These are phyloP conservation scores for Bipolaris sorokiniana DNA, from an alignment of 2,329 filamentous ascomycete species.

Conservation along the genomic window DNA sequence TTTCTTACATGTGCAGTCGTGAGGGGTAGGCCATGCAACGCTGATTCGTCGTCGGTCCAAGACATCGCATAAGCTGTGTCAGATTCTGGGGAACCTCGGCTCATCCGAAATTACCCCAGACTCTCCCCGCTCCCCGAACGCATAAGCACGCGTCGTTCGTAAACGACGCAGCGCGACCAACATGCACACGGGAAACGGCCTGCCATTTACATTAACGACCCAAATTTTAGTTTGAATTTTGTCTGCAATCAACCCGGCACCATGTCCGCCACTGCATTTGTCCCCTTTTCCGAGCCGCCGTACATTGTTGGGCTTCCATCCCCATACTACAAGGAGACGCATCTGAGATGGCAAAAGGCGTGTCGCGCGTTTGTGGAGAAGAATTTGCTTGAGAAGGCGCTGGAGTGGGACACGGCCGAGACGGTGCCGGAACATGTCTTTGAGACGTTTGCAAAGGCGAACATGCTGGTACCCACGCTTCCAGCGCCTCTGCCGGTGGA, in stretches of 20 bases:
- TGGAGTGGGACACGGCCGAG: slow-evolving; percentile 73
- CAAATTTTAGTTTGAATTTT: neutral
- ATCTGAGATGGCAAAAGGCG: slow-evolving; percentile 70
- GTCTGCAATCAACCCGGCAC: slow-evolving; percentile 1
- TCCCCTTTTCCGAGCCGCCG: slow-evolving; percentile 76
- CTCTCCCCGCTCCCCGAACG: slow-evolving; percentile 7
- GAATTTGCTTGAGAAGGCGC: slow-evolving; percentile 65
- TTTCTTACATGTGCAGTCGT: neutral
- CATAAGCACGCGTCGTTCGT: slow-evolving; percentile 1
- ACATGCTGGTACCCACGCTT: slow-evolving; percentile 74
- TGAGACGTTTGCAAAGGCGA: slow-evolving; percentile 65
- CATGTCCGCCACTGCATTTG: slow-evolving; percentile 41
- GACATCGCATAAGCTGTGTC: slow-evolving; percentile 6
- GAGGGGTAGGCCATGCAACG: neutral
- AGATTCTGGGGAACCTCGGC: slow-evolving; percentile 8
- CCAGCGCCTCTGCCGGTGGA: slow-evolving; percentile 71
- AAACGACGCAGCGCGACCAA: slow-evolving; percentile 1
- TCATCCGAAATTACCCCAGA: slow-evolving; percentile 9
- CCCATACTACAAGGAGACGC: slow-evolving; percentile 71
- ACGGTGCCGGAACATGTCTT: slow-evolving; percentile 70
- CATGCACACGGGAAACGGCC: neutral
- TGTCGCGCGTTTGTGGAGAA: slow-evolving; percentile 70
- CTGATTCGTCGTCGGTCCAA: slow-evolving; percentile 4
- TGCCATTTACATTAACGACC: neutral
- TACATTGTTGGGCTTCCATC: slow-evolving; percentile 74